Conservation (phyloP, 805 yeast species). For the Ogataea naganishii region DNA sequence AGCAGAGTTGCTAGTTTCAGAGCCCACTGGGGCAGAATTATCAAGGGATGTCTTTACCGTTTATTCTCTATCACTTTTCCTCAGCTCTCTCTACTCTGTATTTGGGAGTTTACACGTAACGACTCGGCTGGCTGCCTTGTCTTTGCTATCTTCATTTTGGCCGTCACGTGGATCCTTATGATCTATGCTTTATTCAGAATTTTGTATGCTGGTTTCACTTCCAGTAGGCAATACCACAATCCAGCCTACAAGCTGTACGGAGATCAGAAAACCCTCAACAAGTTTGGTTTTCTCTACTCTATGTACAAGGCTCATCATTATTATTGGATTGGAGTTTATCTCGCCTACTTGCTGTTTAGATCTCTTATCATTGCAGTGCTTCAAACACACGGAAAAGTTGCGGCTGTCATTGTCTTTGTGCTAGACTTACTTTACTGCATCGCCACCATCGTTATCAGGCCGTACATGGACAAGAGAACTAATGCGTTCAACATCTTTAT, state of each 20-base stretch:
- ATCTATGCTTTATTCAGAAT: slow-evolving; percentile 69
- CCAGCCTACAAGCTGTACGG: slow-evolving; percentile 91
- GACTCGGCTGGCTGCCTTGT: slow-evolving; percentile 82
- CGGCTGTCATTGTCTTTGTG: slow-evolving; percentile 67
- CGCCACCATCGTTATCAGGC: slow-evolving; percentile 62
- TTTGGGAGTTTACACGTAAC: slow-evolving; percentile 82
- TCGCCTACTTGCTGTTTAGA: slow-evolving; percentile 61
- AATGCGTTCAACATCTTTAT: slow-evolving; percentile 88
- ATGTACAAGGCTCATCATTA: slow-evolving; percentile 84
- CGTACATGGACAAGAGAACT: slow-evolving; percentile 91
- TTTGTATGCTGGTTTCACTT: slow-evolving; percentile 63
- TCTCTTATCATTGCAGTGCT: slow-evolving; percentile 81
- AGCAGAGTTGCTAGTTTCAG: slow-evolving; percentile 72
- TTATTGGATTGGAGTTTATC: slow-evolving; percentile 66
- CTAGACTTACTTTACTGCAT: slow-evolving; percentile 67
- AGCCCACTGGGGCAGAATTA: slow-evolving; percentile 71
- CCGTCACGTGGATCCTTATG: slow-evolving; percentile 49
- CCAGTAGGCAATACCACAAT: slow-evolving; percentile 66
- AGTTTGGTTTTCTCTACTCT: slow-evolving; percentile 87
- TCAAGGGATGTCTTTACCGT: slow-evolving; percentile 85
- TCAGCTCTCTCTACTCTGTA: slow-evolving; percentile 67
- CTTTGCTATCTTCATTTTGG: slow-evolving; percentile 65
- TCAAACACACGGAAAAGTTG: slow-evolving; percentile 74
- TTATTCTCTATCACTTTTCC: slow-evolving; percentile 80
- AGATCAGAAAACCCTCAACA: slow-evolving; percentile 68